A percentile compares a stretch with the other conserved stretches of the same genome.
These are phyloP conservation scores for Crithidia expoeki DNA, from an alignment of 208 protist species.

Conservation along the genomic window DNA sequence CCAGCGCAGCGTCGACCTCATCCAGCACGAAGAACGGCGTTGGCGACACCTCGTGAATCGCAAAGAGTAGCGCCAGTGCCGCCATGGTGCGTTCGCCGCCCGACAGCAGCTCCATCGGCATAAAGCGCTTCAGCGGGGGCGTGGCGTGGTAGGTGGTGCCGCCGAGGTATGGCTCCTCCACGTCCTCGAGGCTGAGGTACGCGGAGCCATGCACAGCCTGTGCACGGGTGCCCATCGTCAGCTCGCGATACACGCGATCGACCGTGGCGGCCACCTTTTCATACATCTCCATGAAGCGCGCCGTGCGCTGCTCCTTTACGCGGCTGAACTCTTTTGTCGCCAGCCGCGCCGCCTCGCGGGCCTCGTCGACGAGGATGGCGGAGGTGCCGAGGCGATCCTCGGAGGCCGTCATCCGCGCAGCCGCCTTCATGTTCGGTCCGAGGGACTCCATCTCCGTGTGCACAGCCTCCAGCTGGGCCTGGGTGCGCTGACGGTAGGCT, in stretches of 20 bases:
- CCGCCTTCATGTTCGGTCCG: slow-evolving; percentile 86
- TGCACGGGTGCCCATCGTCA: slow-evolving; percentile 89
- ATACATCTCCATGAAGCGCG: slow-evolving; percentile 94
- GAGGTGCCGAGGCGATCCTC: slow-evolving; percentile 77
- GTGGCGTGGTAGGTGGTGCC: slow-evolving; percentile 97
- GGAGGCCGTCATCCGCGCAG: slow-evolving; percentile 60
- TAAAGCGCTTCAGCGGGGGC: slow-evolving; percentile 97
- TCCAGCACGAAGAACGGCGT: slow-evolving; percentile 99
- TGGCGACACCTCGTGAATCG: slow-evolving; percentile 95
- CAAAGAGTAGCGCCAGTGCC: slow-evolving; percentile 98
- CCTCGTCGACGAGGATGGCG: slow-evolving; percentile 75
- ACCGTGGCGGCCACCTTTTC: slow-evolving; percentile 91
- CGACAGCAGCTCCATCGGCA: slow-evolving; percentile 97
- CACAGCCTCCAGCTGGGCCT: slow-evolving; percentile 58
- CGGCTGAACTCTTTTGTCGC: slow-evolving; percentile 81
- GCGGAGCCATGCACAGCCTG: slow-evolving; percentile 90
- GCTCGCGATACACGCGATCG: slow-evolving; percentile 94
- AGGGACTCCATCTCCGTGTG: slow-evolving; percentile 75
- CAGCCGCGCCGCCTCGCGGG: slow-evolving; percentile 68
- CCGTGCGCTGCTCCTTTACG: slow-evolving; percentile 88
- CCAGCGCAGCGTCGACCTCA: slow-evolving; percentile 99
- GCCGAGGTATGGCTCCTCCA: slow-evolving; percentile 96
- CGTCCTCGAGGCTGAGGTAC: slow-evolving; percentile 95
- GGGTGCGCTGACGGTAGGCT: slow-evolving; percentile 66
- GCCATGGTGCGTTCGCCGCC: slow-evolving; percentile 99